These are phyloP conservation scores for Naganishia albida DNA, from an alignment of 1,284 basidiomycete species.

Conservation along the genomic window DNA sequence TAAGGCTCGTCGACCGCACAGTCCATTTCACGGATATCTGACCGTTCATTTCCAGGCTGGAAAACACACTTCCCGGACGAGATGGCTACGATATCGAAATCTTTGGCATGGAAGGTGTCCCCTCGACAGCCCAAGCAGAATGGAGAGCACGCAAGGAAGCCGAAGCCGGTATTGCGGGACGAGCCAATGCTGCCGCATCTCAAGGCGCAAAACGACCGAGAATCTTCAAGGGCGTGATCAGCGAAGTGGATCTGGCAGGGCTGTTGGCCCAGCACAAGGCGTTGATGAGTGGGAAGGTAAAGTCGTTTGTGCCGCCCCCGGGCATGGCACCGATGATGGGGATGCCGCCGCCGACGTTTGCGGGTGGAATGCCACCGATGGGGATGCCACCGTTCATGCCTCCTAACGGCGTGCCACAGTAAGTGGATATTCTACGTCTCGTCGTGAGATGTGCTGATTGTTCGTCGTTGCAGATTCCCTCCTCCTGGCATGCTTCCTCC, in stretches of 20 bases:
- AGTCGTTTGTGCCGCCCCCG: constrained; percentile 49
- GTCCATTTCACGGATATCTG: constrained; percentile 58
- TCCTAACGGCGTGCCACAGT: constrained; percentile 28
- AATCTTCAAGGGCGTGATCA: constrained; percentile 75
- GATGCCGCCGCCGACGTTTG: constrained; percentile 48
- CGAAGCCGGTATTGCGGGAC: constrained; percentile 79
- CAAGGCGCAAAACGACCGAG: constrained; percentile 68
- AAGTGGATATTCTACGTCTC: background rate
- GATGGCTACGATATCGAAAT: constrained; percentile 99
- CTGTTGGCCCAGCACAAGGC: constrained; percentile 88
- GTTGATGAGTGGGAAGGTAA: constrained; percentile 73
- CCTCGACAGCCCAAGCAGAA: constrained; percentile 87
- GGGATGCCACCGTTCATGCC: constrained; percentile 44
- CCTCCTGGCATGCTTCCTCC: constrained; percentile 19
- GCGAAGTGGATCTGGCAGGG: constrained; percentile 78
- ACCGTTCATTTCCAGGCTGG: constrained; percentile 65
- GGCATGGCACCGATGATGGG: constrained; percentile 47
- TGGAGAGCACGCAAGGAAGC: constrained; percentile 93
- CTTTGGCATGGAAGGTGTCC: constrained; percentile 99
- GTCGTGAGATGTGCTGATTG: background rate
- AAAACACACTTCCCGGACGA: constrained; percentile 92
- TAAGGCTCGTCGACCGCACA: constrained; percentile 55
- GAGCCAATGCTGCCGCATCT: constrained; percentile 61
- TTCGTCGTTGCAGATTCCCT: background rate
- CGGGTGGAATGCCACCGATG: constrained; percentile 50